Evolutionary conservation across 2,329 filamentous ascomycete species (phyloP), one percentile per base, ranked within the genome.

Genomic region (Colletotrichum brevisporum): DNA sequence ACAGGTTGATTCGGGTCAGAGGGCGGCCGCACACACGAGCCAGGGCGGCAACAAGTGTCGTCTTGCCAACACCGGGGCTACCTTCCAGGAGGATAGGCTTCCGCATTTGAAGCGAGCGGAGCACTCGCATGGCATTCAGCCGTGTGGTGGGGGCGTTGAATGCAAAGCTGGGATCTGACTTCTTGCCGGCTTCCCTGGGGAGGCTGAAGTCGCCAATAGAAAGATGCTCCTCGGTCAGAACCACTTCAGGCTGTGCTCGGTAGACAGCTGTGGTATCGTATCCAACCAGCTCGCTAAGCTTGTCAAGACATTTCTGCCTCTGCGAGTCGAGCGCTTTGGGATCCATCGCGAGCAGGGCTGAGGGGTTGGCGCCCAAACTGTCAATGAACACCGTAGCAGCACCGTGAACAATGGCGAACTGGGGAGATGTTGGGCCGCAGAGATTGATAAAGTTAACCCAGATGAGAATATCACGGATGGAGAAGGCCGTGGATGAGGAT

Each of bases 41-140:
- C 53, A 99, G 84, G 0, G 96, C 95, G 53, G 92, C 91, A 24
- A 99, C 90, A 15, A 99, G 86, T 1, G 95, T 97, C 0, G 96
- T 99, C 83, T 99, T 99, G 64, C 96, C 96, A 24, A 99, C 96
- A 77, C 96, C 96, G n/a, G 96, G 96, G 74, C 93, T 98, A 43
- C 97, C 96, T 82, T 99, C 96, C 3, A 99, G 88, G 6, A 99
- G 86, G 62, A 99, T 95, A 3, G 96, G 95, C 77, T 98, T 98
- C 60, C 90, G 86, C 63, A 97, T 89, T 75, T 97, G 94, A 70
- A 99, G 84, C 15, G 95, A 97, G 71, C 96, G 91, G 63, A 97
- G 88, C 39, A 99, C 92, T 77, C 96, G 89, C 90, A 98, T 95
- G 0, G 92, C 92, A 76, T 99, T 99, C 57, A 91, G 86, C 69